Evolutionary conservation across 805 yeast genomes (phyloP).

Genomic region (Lipomyces kockii): DNA sequence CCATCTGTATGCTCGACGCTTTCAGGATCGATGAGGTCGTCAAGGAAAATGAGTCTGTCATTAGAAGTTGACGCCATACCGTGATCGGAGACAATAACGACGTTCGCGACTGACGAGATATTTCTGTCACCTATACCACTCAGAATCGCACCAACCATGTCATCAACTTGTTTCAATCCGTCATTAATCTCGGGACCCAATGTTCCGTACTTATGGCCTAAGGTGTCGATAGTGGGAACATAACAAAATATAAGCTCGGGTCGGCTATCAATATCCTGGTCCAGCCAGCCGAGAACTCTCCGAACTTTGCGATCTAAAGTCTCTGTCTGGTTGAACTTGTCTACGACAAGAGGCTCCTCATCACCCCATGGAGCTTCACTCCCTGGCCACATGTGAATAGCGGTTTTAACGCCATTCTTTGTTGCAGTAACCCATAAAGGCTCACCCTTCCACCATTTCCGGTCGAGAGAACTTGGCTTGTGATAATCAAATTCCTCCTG

Average conservation of each 20-base stretch:
- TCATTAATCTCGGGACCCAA: slow-evolving; percentile 59
- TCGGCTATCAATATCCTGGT: slow-evolving; percentile 54
- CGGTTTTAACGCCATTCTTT: slow-evolving; percentile 62
- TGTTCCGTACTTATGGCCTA: slow-evolving; percentile 76
- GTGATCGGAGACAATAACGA: slow-evolving; percentile 84
- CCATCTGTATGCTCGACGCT: slow-evolving; percentile 71
- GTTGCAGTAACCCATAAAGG: slow-evolving; percentile 84
- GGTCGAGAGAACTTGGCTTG: slow-evolving; percentile 57
- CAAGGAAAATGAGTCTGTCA: slow-evolving; percentile 69
- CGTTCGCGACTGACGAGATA: slow-evolving; percentile 67
- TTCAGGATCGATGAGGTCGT: slow-evolving; percentile 64
- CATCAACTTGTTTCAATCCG: slow-evolving; percentile 68
- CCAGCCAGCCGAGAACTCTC: slow-evolving; percentile 71
- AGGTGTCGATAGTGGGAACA: slow-evolving; percentile 80
- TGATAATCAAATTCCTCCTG: slow-evolving; percentile 66
- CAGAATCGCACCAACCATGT: slow-evolving; percentile 57
- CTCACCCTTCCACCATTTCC: slow-evolving; percentile 88
- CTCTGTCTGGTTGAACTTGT: slow-evolving; percentile 68
- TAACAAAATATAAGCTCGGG: slow-evolving; percentile 80
- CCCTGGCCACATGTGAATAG: slow-evolving; percentile 98
- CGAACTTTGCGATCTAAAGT: slow-evolving; percentile 58
- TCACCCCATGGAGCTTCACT: slow-evolving; percentile 69
- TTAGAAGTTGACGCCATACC: slow-evolving; percentile 90
- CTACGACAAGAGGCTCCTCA: slow-evolving; percentile 58
- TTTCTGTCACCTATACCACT: slow-evolving; percentile 59